phyloP scores from a whole-genome alignment of 192 early-diverging fungal species.

The Chytriomyces sp. region DNA sequence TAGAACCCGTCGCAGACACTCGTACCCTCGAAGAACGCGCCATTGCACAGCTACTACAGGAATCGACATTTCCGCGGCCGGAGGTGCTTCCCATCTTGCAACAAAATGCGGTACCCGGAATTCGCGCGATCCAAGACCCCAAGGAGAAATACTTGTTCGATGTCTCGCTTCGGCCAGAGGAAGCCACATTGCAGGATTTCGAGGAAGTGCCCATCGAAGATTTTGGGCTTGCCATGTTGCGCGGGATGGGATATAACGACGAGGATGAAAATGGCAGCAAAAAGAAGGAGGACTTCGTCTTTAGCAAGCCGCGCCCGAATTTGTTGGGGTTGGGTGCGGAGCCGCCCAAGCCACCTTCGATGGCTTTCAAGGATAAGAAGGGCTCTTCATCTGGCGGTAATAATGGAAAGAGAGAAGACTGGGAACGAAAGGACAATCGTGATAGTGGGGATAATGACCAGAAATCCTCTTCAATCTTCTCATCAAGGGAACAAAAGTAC shows the following conservation, averaged over 20 bases:
- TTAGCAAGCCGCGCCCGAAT: slow-evolving; percentile 63
- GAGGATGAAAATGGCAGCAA: slow-evolving; percentile 60
- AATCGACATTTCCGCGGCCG: background rate
- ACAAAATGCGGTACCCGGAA: slow-evolving; percentile 51
- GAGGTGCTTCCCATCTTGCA: slow-evolving; percentile 40
- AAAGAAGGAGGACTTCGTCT: slow-evolving; percentile 31
- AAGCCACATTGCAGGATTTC: slow-evolving; percentile 70
- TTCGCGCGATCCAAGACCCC: slow-evolving; percentile 46
- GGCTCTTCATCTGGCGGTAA: background rate
- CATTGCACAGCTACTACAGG: slow-evolving; percentile 27
- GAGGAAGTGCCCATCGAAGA: slow-evolving; percentile 83
- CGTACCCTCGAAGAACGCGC: slow-evolving; percentile 37
- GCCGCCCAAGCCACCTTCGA: slow-evolving; percentile 45
- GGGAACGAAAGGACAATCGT: background rate
- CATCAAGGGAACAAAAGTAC: background rate
- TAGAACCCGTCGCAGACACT: too few species aligned
- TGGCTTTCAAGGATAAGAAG: slow-evolving; percentile 52
- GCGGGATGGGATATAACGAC: slow-evolving; percentile 90
- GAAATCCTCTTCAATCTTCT: background rate
- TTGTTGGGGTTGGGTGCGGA: slow-evolving; percentile 85
- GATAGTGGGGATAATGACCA: background rate
- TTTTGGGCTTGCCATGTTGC: slow-evolving; percentile 83
- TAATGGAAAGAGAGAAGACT: background rate
- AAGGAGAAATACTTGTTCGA: slow-evolving; percentile 66
- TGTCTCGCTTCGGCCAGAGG: slow-evolving; percentile 62